phyloP scores from a whole-genome alignment of 129 eudicot genomes.

The Solidago caesia region DNA sequence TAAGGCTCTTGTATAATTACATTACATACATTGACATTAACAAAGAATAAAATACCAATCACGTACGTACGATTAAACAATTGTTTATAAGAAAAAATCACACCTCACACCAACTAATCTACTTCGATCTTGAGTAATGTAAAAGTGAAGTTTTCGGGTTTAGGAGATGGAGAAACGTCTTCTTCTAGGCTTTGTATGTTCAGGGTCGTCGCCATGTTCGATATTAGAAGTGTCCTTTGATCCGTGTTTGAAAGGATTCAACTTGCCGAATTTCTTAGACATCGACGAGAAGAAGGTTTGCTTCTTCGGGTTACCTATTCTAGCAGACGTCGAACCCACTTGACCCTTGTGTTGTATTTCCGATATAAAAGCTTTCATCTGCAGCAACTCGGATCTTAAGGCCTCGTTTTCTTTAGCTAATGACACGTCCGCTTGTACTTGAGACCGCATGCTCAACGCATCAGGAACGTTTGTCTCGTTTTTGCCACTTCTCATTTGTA shows the following conservation, averaged over 20 bases:
- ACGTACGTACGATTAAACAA: not conserved
- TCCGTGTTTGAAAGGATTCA: slow-evolving; percentile 89
- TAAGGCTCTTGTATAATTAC: slow-evolving; percentile 19
- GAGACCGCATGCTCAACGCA: slow-evolving; percentile 54
- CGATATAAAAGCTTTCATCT: slow-evolving; percentile 83
- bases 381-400: slow-evolving; percentile 60
- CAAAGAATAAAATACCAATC: slow-evolving; percentile 1
- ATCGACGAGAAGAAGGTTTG: slow-evolving; percentile 73
- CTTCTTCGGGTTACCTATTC: slow-evolving; percentile 32
- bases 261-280: slow-evolving; percentile 83
- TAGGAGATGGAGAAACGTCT: slow-evolving; percentile 75
- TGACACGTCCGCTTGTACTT: slow-evolving; percentile 69
- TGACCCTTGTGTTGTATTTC: slow-evolving; percentile 51
- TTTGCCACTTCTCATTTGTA: slow-evolving; percentile 68
- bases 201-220: slow-evolving; percentile 58
- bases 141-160: not conserved
- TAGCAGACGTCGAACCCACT: slow-evolving; percentile 41
- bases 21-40: slow-evolving; percentile 14
- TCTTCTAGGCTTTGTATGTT: slow-evolving; percentile 88
- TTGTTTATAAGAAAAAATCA: slow-evolving; percentile 8
- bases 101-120: slow-evolving; percentile 32
- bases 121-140: not conserved
- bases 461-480: slow-evolving; percentile 36
- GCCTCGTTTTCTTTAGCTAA: slow-evolving; percentile 84
- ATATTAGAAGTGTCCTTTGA: slow-evolving; percentile 77